Conservation (phyloP, 495 filamentous ascomycete genomes). For the Penicillium odoratum region DNA sequence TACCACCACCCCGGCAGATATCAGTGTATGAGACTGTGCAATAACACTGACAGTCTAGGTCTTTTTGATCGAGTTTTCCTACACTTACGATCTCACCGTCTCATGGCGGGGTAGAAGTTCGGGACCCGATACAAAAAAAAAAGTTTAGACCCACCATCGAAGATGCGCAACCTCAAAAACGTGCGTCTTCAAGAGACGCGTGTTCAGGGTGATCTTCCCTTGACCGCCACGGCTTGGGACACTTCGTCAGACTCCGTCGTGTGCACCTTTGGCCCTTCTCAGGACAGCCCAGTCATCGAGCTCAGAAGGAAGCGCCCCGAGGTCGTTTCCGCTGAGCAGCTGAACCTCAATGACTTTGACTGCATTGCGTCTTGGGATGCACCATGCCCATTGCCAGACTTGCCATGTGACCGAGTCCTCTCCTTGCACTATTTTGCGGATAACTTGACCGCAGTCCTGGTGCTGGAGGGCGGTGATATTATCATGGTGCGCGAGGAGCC, state of each 20-base stretch:
- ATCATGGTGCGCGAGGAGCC: conserved; percentile 78
- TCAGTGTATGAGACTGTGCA: neutral
- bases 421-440: conserved; percentile 84
- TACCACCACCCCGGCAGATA: conserved; percentile 6
- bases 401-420: conserved; percentile 68
- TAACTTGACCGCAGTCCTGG: conserved; percentile 69
- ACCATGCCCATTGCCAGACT: conserved; percentile 65
- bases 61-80: conserved; percentile 9
- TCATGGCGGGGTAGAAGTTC: conserved; percentile 44
- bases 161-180: conserved; percentile 80
- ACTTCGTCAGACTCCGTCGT: conserved; percentile 66
- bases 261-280: conserved; percentile 72
- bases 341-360: conserved; percentile 41
- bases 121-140: conserved; percentile 22
- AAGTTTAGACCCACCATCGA: conserved; percentile 26
- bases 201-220: conserved; percentile 51
- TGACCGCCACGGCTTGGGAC: conserved; percentile 79
- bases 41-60: neutral
- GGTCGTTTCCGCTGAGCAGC: conserved; percentile 34
- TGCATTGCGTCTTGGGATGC: conserved; percentile 86
- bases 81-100: conserved; percentile 19
- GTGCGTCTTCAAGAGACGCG: conserved; percentile 62
- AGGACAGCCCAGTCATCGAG: conserved; percentile 62
- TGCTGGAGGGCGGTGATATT: conserved; percentile 90
- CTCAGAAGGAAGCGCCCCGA: conserved; percentile 51